Evolutionary conservation across 1,284 basidiomycete species (phyloP), one percentile per base, ranked within the genome.

Genomic region (Fistulinella cinereoalba): DNA sequence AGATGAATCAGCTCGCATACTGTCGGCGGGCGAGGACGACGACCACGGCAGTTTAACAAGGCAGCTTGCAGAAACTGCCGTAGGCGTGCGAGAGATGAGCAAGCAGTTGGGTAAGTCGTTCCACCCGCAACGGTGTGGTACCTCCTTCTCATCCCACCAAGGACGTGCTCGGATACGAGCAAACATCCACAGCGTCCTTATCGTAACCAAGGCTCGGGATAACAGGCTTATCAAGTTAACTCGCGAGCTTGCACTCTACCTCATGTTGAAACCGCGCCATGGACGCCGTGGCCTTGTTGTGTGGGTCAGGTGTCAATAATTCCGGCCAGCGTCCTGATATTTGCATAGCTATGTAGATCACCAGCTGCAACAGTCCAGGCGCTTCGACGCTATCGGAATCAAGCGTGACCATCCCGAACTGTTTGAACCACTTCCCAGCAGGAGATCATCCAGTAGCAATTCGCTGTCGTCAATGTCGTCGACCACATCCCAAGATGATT

Each of bases 191-290:
- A 92, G 82, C 51, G 80, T 99, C 49, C 79, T 99, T 52, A 95
- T 99, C 65, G 90, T 99, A 60, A 99, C 97, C 46, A 99, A 99
- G 71, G 97, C 97, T 25, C 79, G 96, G 45, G 97, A 99, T 73
- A 99, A 99, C 66, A 79, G 92, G 34, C 82, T 99, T 39, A 98
- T 99, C 74, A 87, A 88, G 63, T 80, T 98, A 38, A 99, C 97
- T 0, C 82, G 94, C 40, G 88, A 99, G 64, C 80, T 99, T 22
- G 94, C 96, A 0, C 73, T 97, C n/a, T 96, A 93, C 67, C 81
- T 97, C 50, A 97, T 97, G 94, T 75, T 79, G 55, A 92, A 85
- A 69, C 80, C 74, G 34, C 74, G 80, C 15, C 71, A 78, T 45
- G 78, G 77, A 37, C 72, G 74, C 50, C 81, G 90, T 36, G 89